Conservation (phyloP, 2,329 filamentous ascomycete genomes). For the Zasmidium citrigriseum region DNA sequence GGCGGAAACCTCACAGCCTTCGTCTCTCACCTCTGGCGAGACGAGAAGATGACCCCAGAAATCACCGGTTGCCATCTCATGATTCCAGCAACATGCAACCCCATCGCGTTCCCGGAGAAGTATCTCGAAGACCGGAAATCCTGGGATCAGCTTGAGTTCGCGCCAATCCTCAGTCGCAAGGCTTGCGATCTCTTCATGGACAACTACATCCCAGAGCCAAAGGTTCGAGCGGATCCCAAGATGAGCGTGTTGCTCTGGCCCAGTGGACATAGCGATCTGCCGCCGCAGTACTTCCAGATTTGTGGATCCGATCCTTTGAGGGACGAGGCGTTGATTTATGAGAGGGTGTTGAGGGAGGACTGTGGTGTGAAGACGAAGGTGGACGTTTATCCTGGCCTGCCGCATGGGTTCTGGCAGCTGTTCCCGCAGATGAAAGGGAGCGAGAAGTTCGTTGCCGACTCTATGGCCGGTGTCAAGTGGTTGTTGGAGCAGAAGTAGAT, state of each 20-base stretch:
- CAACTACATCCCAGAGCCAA: conserved; percentile 22
- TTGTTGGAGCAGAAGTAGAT: conserved; percentile 28
- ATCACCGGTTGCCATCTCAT: conserved; percentile 52
- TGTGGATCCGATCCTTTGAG: no score
- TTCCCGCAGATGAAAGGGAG: conserved; percentile 28
- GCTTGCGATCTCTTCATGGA: conserved; percentile 24
- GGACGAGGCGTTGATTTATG: conserved; percentile 53
- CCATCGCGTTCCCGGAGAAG: conserved; percentile 41
- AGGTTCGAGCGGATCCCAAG: conserved; percentile 31
- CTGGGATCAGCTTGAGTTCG: conserved; percentile 31
- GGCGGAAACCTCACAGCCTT: conserved; percentile 45
- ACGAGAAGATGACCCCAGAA: conserved; percentile 42
- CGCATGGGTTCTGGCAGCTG: conserved; percentile 45
- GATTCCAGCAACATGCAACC: conserved; percentile 47
- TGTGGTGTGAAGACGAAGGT: conserved; percentile 45
- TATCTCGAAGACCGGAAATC: conserved; percentile 44
- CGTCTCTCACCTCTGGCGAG: conserved; percentile 42
- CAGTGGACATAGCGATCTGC: conserved; percentile 40
- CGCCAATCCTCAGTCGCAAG: conserved; percentile 27
- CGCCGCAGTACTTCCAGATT: conserved; percentile 51
- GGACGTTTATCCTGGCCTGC: conserved; percentile 44
- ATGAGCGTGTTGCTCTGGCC: conserved; percentile 33
- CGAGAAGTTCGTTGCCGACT: conserved; percentile 32
- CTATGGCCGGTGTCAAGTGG: conserved; percentile 32
- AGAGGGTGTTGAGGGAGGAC: conserved; percentile 42